A percentile compares a stretch with the other conserved stretches of the same genome.
phyloP scores from a whole-genome alignment of 148 eudicot genomes.

The Chenopodium quinoa region DNA sequence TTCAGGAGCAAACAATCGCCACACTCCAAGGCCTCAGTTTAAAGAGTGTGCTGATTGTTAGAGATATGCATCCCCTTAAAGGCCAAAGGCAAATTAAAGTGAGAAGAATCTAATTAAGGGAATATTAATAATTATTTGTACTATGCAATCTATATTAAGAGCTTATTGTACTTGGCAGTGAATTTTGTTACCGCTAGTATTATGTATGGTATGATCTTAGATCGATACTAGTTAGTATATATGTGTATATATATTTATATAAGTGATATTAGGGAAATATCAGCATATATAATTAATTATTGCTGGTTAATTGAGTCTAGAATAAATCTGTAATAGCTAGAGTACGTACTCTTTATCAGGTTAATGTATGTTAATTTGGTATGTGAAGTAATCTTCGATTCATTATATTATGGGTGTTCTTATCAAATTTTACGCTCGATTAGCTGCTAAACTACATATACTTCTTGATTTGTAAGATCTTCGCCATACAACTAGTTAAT shows the following conservation, averaged over 20 bases:
- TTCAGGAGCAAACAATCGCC: conserved; percentile 74
- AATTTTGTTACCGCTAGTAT: conserved; percentile 1
- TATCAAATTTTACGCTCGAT: too few relatives aligned
- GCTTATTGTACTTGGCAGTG: neutral
- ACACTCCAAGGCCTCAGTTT: conserved; percentile 46
- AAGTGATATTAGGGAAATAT: too few relatives aligned
- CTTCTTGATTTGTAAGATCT: too few relatives aligned
- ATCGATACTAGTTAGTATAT: neutral
- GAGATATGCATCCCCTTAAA: neutral
- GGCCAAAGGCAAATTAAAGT: neutral
- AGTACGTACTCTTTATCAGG: too few relatives aligned
- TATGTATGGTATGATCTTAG: neutral
- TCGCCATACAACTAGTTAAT: too few relatives aligned
- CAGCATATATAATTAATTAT: too few relatives aligned
- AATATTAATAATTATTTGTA: neutral
- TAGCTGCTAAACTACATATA: too few relatives aligned
- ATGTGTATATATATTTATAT: neutral
- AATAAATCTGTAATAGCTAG: too few relatives aligned
- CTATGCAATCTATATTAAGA: neutral
- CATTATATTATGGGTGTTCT: too few relatives aligned
- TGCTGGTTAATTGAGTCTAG: conserved; percentile 3
- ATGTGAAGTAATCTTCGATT: neutral
- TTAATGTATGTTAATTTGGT: neutral
- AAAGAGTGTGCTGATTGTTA: conserved; percentile 34
- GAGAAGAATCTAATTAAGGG: too few relatives aligned